Percentiles rank a stretch among this genome's conserved stretches.
phyloP scores from a whole-genome alignment of 176 grass and related monocot species.

The Leersia perrieri region DNA sequence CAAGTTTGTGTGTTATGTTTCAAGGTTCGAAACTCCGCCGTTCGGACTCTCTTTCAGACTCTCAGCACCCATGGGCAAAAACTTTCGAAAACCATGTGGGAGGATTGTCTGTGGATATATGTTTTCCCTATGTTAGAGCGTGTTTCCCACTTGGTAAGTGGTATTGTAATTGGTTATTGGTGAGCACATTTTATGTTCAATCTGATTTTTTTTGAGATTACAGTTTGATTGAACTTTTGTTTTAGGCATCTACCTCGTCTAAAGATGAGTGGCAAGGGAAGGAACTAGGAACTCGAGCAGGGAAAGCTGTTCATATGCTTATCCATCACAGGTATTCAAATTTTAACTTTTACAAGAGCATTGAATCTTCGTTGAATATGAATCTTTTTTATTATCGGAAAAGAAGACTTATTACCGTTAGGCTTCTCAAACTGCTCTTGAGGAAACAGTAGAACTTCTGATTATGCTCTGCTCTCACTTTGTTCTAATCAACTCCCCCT shows the following conservation, averaged over 20 bases:
- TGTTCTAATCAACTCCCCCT: not conserved
- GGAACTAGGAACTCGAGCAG: slow-evolving; percentile 88
- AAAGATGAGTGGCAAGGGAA: slow-evolving; percentile 98
- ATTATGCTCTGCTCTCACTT: not conserved
- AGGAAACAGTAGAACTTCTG: not conserved
- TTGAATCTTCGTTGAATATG: slow-evolving; percentile 11
- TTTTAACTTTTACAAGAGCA: not conserved
- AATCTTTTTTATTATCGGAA: not conserved
- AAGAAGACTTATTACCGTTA: not conserved
- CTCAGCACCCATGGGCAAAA: slow-evolving; percentile 94
- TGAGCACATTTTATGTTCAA: slow-evolving; percentile 3
- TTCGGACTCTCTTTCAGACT: slow-evolving; percentile 91
- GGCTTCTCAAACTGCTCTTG: not conserved
- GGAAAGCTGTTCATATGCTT: slow-evolving; percentile 99
- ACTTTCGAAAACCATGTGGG: slow-evolving; percentile 88
- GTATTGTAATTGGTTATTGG: slow-evolving; percentile 8
- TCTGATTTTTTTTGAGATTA: slow-evolving; percentile 27
- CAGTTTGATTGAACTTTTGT: slow-evolving; percentile 33
- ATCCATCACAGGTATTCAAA: slow-evolving; percentile 87
- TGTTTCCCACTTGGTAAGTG: slow-evolving; percentile 94
- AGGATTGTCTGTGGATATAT: slow-evolving; percentile 90
- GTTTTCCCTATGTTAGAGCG: slow-evolving; percentile 93
- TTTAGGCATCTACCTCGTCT: slow-evolving; percentile 89
- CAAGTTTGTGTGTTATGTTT: slow-evolving; percentile 17
- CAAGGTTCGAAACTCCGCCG: slow-evolving; percentile 92